A percentile compares a stretch with the other conserved stretches of the same genome.
phyloP scores from a whole-genome alignment of 1,139 yeast genomes.

The Kurtzmaniella natalensis region DNA sequence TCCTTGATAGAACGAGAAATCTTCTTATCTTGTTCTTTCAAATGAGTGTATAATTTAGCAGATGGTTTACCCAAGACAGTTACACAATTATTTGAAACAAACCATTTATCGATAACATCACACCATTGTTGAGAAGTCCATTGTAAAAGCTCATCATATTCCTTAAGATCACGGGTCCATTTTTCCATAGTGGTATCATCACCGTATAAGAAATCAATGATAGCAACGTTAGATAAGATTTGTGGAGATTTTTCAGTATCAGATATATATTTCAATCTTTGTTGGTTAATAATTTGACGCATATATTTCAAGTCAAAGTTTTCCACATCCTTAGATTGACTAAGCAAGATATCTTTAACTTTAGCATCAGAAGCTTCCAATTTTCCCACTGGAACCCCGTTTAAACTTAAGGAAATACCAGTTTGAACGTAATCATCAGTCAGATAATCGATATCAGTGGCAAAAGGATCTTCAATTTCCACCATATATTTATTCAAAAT shows the following conservation, averaged over 20 bases:
- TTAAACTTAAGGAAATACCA: conserved; percentile 53
- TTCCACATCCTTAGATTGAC: conserved; percentile 39
- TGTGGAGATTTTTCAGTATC: conserved; percentile 65
- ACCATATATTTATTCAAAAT: conserved; percentile 64
- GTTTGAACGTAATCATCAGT: conserved; percentile 68
- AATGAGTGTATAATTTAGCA: conserved; percentile 46
- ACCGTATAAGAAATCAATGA: conserved; percentile 80
- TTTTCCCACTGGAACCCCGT: conserved; percentile 73
- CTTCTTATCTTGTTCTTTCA: conserved; percentile 49
- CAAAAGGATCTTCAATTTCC: conserved; percentile 78
- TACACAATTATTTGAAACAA: conserved; percentile 66
- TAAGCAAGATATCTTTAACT: conserved; percentile 46
- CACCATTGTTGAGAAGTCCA: conserved; percentile 78
- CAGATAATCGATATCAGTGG: conserved; percentile 64
- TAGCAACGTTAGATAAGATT: conserved; percentile 61
- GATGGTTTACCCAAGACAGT: conserved; percentile 79
- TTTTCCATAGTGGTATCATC: conserved; percentile 55
- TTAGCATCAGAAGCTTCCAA: conserved; percentile 49
- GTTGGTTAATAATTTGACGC: conserved; percentile 63
- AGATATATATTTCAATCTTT: conserved; percentile 57
- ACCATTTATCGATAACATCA: conserved; percentile 44
- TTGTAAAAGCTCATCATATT: conserved; percentile 50
- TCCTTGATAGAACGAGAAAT: conserved; percentile 46
- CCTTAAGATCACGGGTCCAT: conserved; percentile 53
- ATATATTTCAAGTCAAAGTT: conserved; percentile 63